Percentiles rank a stretch among this genome's conserved stretches.
Conservation (phyloP, 306 rosid genomes). For the Vigna reflexopilosa region DNA sequence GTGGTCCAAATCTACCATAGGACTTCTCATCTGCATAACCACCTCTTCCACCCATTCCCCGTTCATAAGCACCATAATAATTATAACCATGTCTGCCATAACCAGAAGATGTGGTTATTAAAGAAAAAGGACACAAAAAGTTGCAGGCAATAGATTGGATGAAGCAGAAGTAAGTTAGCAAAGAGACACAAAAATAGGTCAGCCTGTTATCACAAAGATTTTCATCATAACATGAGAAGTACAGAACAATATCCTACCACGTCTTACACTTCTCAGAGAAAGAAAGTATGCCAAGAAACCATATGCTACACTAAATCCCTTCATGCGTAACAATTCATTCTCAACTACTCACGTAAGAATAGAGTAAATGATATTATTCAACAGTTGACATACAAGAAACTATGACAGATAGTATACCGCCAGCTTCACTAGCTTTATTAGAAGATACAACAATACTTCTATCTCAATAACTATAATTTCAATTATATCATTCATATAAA, state of each 20-base stretch:
- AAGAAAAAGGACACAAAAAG: background rate
- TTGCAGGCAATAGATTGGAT: slow-evolving; percentile 6
- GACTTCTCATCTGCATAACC: slow-evolving; percentile 82
- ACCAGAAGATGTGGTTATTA: background rate
- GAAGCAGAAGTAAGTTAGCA: slow-evolving; percentile 29
- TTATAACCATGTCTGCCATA: slow-evolving; percentile 76
- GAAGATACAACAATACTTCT: slow-evolving; percentile 2
- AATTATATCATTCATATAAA: background rate
- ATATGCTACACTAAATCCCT: background rate
- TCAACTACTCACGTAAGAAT: slow-evolving; percentile 15
- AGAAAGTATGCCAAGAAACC: background rate
- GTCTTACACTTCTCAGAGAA: slow-evolving; percentile 2
- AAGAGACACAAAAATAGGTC: slow-evolving; percentile 33
- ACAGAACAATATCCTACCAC: slow-evolving; percentile 27
- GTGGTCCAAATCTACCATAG: slow-evolving; percentile 81
- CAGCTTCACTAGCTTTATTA: background rate
- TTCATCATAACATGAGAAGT: background rate
- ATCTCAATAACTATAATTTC: background rate
- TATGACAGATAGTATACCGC: background rate
- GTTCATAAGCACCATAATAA: slow-evolving; percentile 79
- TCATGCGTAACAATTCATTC: slow-evolving; percentile 15
- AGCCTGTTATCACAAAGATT: slow-evolving; percentile 10
- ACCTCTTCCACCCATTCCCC: slow-evolving; percentile 79
- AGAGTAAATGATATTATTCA: slow-evolving; percentile 9
- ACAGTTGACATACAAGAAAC: background rate